Evolutionary conservation across 371 early-diverging fungal genomes (phyloP).

Genomic region (Mucor mucedo): DNA sequence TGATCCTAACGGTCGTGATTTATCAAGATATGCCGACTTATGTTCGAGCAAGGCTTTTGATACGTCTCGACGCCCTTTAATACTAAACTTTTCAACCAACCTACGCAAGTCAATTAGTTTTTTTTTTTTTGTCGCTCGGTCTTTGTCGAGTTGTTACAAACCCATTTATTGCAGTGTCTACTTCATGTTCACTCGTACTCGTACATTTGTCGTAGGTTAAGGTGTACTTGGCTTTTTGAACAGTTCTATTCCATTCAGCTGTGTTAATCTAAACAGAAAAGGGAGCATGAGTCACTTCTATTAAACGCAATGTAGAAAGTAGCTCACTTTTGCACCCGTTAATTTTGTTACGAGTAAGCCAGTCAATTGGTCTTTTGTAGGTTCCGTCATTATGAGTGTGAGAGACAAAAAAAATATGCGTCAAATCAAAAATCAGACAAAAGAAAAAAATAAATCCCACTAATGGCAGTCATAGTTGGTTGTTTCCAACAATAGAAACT

Average conservation of each 20-base stretch:
- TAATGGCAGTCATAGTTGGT: background rate
- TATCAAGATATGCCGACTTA: slow-evolving; percentile 5
- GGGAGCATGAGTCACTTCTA: background rate
- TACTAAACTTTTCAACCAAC: slow-evolving; percentile 21
- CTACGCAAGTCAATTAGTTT: slow-evolving; percentile 3
- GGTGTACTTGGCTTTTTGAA: slow-evolving; percentile 17
- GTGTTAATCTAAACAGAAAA: background rate
- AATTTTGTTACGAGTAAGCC: slow-evolving; percentile 6
- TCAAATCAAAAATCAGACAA: background rate
- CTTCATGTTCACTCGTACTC: slow-evolving; percentile 29
- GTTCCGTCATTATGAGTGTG: background rate
- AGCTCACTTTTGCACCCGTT: background rate
- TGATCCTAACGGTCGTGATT: slow-evolving; percentile 4
- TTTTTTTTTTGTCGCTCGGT: background rate
- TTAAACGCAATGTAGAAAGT: background rate
- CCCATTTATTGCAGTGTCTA: slow-evolving; percentile 22
- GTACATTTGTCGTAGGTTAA: slow-evolving; percentile 25
- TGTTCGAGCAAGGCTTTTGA: slow-evolving; percentile 11
- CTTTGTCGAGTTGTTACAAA: background rate
- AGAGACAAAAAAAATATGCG: too few species aligned
- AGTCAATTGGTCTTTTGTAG: background rate
- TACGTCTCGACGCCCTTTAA: slow-evolving; percentile 21
- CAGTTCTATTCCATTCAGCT: background rate
- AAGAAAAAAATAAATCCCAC: background rate
- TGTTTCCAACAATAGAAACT: background rate